Base-by-base conservation (phyloP, 768 basidiomycete species). In the Podaxis mareebaensis region DNA sequence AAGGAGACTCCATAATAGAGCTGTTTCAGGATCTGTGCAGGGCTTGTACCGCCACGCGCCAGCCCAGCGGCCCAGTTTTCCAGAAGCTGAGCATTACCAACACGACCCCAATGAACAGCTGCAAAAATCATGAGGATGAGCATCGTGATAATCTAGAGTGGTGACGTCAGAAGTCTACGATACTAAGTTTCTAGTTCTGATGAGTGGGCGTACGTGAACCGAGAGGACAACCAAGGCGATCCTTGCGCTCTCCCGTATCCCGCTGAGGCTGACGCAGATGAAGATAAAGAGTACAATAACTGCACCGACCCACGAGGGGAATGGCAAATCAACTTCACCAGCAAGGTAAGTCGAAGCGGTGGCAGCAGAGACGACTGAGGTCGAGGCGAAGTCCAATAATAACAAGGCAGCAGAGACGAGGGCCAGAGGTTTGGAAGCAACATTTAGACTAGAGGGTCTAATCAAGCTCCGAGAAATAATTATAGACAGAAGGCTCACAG, bases 351-450 rank as follows among this genome's bases (percentile, higher is more conserved):
- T 78, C 3, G 83, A 78, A 0, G 90, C 90, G 0, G 90, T 90
- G 3, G 89, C 87, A 0, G 91, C 89, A 0, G 91, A 91, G 20
- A 91, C 87, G 13, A 89, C 84, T 0, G 86, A 79, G 0, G 89
- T 92, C 3, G 88, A 82, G 4, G 86, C 79, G 53, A 86, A 90
- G 70, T 93, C 91, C 3, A 93, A 78, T n/a, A 91, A 75, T 0
- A 90, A 81, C 7, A 90, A 77, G 0, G 87, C 79, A 0, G 89
- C 89, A 5, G 84, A 87, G n/a, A 88, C 64, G 1, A 91, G 76
- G 46, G 89, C 88, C 6, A 88, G 74, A 1, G 79, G 73, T 68
- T 90, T 91, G 0, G 83, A 80, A 0, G 88, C 86, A 17, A 85
- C 80, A 67, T 91, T 86, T 5, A 90, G 73, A 58, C 89, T 86